Percentiles rank a stretch among this genome's conserved stretches.
Conservation (phyloP, 306 rosid species). For the Echinosophora koreensis region DNA sequence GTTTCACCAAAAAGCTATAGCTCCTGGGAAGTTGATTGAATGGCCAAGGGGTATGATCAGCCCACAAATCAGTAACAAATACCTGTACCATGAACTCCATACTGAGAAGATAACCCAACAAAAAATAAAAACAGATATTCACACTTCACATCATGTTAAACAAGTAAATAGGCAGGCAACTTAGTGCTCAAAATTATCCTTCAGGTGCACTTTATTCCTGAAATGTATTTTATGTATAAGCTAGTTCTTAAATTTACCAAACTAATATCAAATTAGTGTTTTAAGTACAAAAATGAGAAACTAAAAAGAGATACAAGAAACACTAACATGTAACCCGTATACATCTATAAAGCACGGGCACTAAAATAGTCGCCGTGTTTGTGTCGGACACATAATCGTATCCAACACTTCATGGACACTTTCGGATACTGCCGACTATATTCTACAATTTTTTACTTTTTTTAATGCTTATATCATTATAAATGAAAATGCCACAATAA, state of each 20-base stretch:
- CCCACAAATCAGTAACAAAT: conserved; percentile 93
- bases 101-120: conserved; percentile 24
- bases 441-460: too few species aligned
- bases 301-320: neutral
- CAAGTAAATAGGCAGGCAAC: neutral
- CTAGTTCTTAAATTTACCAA: neutral
- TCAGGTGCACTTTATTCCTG: neutral
- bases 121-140: neutral
- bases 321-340: neutral
- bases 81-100: conserved; percentile 61
- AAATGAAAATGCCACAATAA: too few species aligned
- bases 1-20: conserved; percentile 96
- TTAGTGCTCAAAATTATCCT: conserved; percentile 11
- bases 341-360: too few species aligned
- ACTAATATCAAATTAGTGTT: conserved; percentile 10
- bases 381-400: too few species aligned
- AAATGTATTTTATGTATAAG: neutral
- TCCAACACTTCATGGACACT: too few species aligned
- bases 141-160: conserved; percentile 38
- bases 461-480: too few species aligned
- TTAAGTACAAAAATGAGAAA: neutral
- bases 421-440: too few species aligned
- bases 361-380: too few species aligned
- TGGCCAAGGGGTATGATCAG: conserved; percentile 99
- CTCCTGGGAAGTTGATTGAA: conserved; percentile 97